Evolutionary conservation across 179 eudicot species (phyloP), one percentile per base, ranked within the genome.

Genomic region (Spergularia azorica): DNA sequence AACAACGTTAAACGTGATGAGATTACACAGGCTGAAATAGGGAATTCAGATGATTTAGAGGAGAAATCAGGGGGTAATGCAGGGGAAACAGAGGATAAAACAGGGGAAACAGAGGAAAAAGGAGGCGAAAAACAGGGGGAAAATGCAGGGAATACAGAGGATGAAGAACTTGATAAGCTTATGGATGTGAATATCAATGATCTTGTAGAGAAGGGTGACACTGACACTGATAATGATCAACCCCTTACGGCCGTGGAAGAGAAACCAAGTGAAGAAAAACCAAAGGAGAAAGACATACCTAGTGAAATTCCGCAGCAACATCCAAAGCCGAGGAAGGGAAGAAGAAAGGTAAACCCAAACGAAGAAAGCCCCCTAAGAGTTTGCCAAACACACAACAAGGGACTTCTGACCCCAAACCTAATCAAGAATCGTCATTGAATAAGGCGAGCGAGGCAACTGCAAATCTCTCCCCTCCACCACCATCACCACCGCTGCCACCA

Each of bases 391-490:
- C 59, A 43, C 75, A 74, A 41, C 62, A 21, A 39, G 71, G 14
- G 18, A 54, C 17, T 54, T 54, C 15, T 26, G 73, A 62, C 39
- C 14, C 63, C 20, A 74, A 73, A 58, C 5, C 66, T 2, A 73
- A 74, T 51, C 70, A 79, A 79, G 78, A 77, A 54, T 52, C 73
- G 52, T 72, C 71, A 5, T 59, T 38, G 62, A 48, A n/a, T 17
- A 75, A 71, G 20, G 56, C 13, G 26, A 41, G 6, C 66, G 78
- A 76, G 48, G 78, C 18, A 16, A 62, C 11, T 9, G 7, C 55
- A 2, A 76, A 63, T 10, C 50, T 51, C 0, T 73, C 84, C 48
- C 80, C 76, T 18, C 83, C 84, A 21, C 78, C 85, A 4, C 82
- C 79, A 0, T 55, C 77, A 6, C 54, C 39, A 1, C 51, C 76